Evolutionary conservation across 129 eudicot species (phyloP), one percentile per base, ranked within the genome.

Genomic region (Flaveria robusta): DNA sequence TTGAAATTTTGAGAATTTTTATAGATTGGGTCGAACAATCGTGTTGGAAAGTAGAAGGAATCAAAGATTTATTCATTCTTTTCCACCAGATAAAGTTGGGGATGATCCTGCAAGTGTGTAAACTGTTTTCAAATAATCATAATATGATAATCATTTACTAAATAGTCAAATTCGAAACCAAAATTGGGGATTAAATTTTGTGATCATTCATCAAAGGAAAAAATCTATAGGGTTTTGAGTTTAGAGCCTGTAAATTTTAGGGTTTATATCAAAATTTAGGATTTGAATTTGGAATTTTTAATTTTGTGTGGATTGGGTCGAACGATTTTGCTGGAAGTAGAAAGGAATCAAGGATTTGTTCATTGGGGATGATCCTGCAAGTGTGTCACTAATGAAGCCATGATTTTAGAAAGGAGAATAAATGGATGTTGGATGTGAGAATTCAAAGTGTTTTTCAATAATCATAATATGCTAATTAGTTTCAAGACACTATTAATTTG

Each of bases 21-120:
- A 19, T 43, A 26, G 63, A 65, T 74, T 56, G 55, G 75, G 42
- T 55, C 3, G 71, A 74, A 66, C 45, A 52, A 37, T 26, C 64
- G 3, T 72, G 71, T 18, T 70, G 13, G 37, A 64, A 79, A 79
- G 83, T 79, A 39, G 74, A 72, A 27, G 43, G 64, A 78, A 60
- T 12, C 37, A 60, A 27, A 43, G 43, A 63, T 63, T 29, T 50
- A 39, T 29, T 41, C 68, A 14, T 65, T 29, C 4, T 58, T 70
- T 72, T 19, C 27, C 15, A 64, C 18, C 26, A 49, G 45, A 58
- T 75, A 78, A 70, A 58, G 76, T 42, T 9, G 5, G 60, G 47
- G 68, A 65, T 74, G 67, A 72, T 64, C 64, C 19, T 59, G 47
- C 77, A 34, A 34, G 39, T 5, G 39, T 34, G 39, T 29, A 4